These are phyloP conservation scores for Gloeopeniophorella convolvens DNA, from an alignment of 768 basidiomycete species.

Conservation along the genomic window DNA sequence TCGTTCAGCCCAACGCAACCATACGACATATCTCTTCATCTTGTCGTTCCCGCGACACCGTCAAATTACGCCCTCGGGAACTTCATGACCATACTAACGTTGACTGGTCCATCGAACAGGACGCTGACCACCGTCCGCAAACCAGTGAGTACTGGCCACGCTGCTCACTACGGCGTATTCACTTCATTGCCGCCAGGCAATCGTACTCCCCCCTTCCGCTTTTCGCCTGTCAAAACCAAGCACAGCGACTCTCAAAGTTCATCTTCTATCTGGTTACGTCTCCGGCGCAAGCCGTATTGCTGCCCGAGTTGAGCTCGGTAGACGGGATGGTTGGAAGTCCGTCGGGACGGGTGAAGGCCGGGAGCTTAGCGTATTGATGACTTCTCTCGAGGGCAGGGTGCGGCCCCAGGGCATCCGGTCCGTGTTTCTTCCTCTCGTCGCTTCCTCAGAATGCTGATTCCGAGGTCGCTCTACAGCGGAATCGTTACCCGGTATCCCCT, in stretches of 20 bases:
- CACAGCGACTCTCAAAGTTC: constrained; percentile 44
- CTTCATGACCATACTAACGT: constrained; percentile 68
- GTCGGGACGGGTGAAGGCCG: constrained; percentile 64
- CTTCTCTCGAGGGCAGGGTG: constrained; percentile 54
- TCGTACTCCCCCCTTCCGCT: constrained; percentile 41
- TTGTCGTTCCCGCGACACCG: constrained; percentile 58
- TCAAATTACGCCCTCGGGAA: constrained; percentile 73
- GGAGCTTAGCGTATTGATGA: constrained; percentile 62
- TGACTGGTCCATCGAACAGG: constrained; percentile 54
- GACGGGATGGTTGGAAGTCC: constrained; percentile 64
- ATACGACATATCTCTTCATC: constrained; percentile 67
- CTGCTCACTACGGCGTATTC: not conserved
- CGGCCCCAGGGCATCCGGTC: constrained; percentile 68
- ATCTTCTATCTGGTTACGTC: constrained; percentile 50
- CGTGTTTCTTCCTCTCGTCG: constrained; percentile 14
- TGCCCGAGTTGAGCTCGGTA: constrained; percentile 68
- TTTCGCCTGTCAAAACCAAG: constrained; percentile 36
- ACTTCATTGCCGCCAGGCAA: constrained; percentile 38
- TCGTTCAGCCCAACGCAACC: constrained; percentile 51
- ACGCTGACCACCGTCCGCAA: constrained; percentile 55
- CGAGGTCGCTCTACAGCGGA: constrained; percentile 39
- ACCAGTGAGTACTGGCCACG: constrained; percentile 44
- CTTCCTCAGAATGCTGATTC: not conserved
- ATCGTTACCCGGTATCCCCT: constrained; percentile 66
- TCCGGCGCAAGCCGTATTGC: constrained; percentile 40